Evolutionary conservation across 768 basidiomycete genomes (phyloP).

Genomic region (Lactifluus volemus): DNA sequence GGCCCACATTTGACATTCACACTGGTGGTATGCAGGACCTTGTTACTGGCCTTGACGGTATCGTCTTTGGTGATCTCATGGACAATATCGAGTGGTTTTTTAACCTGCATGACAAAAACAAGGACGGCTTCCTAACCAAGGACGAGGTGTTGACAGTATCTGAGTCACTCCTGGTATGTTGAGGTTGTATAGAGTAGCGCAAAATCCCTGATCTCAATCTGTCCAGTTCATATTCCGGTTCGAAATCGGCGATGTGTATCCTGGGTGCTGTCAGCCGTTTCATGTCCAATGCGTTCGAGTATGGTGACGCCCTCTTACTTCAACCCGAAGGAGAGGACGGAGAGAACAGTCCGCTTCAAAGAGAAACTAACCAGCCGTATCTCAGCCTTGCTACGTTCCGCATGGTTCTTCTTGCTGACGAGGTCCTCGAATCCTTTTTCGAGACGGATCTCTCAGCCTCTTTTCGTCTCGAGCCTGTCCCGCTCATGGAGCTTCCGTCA

Average conservation of each 20-base stretch:
- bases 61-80: slow-evolving; percentile 97
- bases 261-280: slow-evolving; percentile 93
- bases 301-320: slow-evolving; percentile 86
- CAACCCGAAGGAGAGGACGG: slow-evolving; percentile 32
- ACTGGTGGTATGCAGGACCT: slow-evolving; percentile 53
- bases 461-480: slow-evolving; percentile 68
- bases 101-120: slow-evolving; percentile 90
- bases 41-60: slow-evolving; percentile 78
- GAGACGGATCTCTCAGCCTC: slow-evolving; percentile 85
- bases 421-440: slow-evolving; percentile 94
- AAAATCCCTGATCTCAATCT: neutral
- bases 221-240: slow-evolving; percentile 93
- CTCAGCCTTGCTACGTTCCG: slow-evolving; percentile 95
- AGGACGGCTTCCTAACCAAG: slow-evolving; percentile 90
- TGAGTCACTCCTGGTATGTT: slow-evolving; percentile 79
- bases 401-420: slow-evolving; percentile 97
- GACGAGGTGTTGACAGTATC: slow-evolving; percentile 95
- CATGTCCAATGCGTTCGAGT: slow-evolving; percentile 98
- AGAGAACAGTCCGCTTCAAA: slow-evolving; percentile 33
- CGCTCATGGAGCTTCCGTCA: slow-evolving; percentile 56
- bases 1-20: neutral
- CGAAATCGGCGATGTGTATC: slow-evolving; percentile 93
- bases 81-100: slow-evolving; percentile 99
- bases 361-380: slow-evolving; percentile 80
- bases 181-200: neutral